phyloP scores from a whole-genome alignment of 2,329 filamentous ascomycete species.

The Parasarocladium wereldwijsianum region DNA sequence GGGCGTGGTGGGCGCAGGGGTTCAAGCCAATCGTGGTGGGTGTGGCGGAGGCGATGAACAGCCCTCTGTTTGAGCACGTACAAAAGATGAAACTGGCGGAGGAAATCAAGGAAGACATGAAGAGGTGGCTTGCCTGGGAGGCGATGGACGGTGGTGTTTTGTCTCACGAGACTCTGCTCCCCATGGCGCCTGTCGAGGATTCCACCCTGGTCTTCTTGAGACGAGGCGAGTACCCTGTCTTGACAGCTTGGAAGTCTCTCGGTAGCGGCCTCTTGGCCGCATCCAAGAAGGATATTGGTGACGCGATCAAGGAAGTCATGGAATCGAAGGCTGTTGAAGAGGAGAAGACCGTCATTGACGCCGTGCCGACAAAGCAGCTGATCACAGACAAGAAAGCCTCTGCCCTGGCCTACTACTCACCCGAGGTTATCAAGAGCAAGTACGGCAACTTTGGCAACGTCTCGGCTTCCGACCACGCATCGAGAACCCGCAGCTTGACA shows the following conservation, averaged over 20 bases:
- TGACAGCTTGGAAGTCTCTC: slow-evolving; percentile 62
- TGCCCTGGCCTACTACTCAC: slow-evolving; percentile 66
- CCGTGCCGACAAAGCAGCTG: slow-evolving; percentile 45
- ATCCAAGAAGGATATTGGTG: slow-evolving; percentile 45
- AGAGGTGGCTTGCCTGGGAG: slow-evolving; percentile 86
- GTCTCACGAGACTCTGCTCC: slow-evolving; percentile 64
- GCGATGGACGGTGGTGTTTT: slow-evolving; percentile 77
- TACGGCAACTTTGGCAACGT: no score
- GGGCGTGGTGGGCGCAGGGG: slow-evolving; percentile 91
- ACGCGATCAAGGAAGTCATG: slow-evolving; percentile 46
- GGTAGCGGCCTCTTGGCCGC: slow-evolving; percentile 62
- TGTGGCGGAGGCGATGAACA: slow-evolving; percentile 65
- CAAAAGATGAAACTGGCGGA: slow-evolving; percentile 47
- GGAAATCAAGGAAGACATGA: slow-evolving; percentile 52
- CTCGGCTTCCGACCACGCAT: no score
- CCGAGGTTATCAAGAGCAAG: slow-evolving; percentile 39
- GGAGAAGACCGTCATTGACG: slow-evolving; percentile 48
- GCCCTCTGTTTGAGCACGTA: slow-evolving; percentile 61
- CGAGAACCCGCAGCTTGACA: slow-evolving; percentile 52
- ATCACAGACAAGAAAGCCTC: slow-evolving; percentile 47
- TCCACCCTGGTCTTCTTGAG: slow-evolving; percentile 57
- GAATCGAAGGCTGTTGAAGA: slow-evolving; percentile 36
- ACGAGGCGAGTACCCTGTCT: slow-evolving; percentile 55
- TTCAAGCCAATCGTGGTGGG: slow-evolving; percentile 76
- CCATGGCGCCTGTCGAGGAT: slow-evolving; percentile 68